phyloP scores from a whole-genome alignment of 1,139 yeast genomes.

The Candida tetrigidarum region DNA sequence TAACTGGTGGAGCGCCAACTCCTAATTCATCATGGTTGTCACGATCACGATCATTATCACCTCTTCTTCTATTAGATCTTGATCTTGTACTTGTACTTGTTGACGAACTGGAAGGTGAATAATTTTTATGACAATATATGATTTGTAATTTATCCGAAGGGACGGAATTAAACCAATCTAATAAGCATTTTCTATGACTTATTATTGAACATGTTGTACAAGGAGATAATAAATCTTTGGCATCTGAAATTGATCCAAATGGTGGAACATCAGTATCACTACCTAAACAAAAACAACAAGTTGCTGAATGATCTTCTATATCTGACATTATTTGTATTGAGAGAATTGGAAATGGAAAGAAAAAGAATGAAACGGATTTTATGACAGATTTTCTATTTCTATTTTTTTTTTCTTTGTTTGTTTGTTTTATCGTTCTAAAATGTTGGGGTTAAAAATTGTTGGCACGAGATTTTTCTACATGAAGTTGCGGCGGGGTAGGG shows the following conservation, averaged over 20 bases:
- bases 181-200: constrained; percentile 44
- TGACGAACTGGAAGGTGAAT: not conserved
- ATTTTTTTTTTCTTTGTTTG: constrained; percentile 1
- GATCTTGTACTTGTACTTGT: no score
- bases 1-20: constrained; percentile 20
- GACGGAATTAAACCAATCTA: constrained; percentile 49
- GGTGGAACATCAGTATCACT: constrained; percentile 46
- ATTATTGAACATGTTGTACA: constrained; percentile 44
- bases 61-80: no score
- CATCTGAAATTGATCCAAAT: constrained; percentile 43
- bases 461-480: not conserved
- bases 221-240: constrained; percentile 43
- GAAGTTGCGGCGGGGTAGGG: not conserved
- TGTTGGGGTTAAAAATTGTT: constrained; percentile 2
- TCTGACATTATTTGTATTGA: constrained; percentile 5
- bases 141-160: constrained; percentile 34
- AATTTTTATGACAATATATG: constrained; percentile 20
- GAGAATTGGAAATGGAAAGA: not conserved
- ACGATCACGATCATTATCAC: not conserved
- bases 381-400: not conserved
- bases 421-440: not conserved
- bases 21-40: constrained; percentile 17
- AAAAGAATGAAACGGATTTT: not conserved
- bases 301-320: constrained; percentile 5
- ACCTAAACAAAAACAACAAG: constrained; percentile 48